These are phyloP conservation scores for Neurospora sp. DNA, from an alignment of 495 filamentous ascomycete genomes.

Conservation along the genomic window DNA sequence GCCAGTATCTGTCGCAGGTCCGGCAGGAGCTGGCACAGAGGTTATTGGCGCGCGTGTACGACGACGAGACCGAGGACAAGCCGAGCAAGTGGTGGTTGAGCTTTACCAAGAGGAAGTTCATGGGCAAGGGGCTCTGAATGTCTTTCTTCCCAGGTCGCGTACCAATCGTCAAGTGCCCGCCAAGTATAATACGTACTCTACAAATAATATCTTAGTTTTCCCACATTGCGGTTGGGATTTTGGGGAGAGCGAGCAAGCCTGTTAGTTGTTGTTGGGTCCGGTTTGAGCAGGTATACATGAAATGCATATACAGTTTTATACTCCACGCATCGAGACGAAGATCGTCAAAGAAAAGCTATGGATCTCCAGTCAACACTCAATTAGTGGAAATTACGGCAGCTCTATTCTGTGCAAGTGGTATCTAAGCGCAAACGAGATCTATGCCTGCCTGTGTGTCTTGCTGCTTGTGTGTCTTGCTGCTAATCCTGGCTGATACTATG, in stretches of 20 bases:
- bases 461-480: not conserved
- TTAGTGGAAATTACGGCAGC: not conserved
- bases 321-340: not conserved
- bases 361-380: not conserved
- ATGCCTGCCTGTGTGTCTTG: not conserved
- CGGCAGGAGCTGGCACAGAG: slow-evolving; percentile 80
- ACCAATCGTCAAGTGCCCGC: not conserved
- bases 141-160: not conserved
- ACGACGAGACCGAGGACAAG: slow-evolving; percentile 60
- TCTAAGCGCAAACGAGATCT: not conserved
- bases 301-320: not conserved
- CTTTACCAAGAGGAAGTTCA: slow-evolving; percentile 97
- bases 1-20: slow-evolving; percentile 83
- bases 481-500: not conserved
- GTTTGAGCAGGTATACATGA: not conserved
- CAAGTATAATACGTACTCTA: not conserved
- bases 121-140: slow-evolving; percentile 78
- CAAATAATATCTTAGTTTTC: not conserved
- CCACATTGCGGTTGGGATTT: not conserved
- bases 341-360: not conserved
- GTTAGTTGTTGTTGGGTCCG: not conserved
- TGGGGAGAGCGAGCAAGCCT: not conserved
- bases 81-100: slow-evolving; percentile 99
- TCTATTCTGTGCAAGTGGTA: not conserved
- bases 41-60: slow-evolving; percentile 76